phyloP scores from a whole-genome alignment of 306 rosid species.

The barrel medic (Medicago truncatula) region MtrunA17r5.0-ANR NC_053049.1:36193501-36194000 shows the following conservation, averaged over 20 bases:
- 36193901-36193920: constrained; percentile 75
- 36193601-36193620: constrained; percentile 96
- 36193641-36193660: constrained; percentile 53
- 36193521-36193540: constrained; percentile 93
- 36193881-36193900: constrained; percentile 53
- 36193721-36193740: constrained; percentile 87
- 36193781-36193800: constrained; percentile 77
- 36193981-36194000: constrained; percentile 66
- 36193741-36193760: constrained; percentile 85
- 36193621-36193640: constrained; percentile 85
- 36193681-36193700: constrained; percentile 92
- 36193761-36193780: constrained; percentile 76
- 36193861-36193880: constrained; percentile 71
- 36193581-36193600: constrained; percentile 97
- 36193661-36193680: constrained; percentile 71
- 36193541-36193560: constrained; percentile 84
- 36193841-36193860: constrained; percentile 77
- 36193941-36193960: constrained; percentile 65
- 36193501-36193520: constrained; percentile 87
- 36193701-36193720: constrained; percentile 86
- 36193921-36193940: constrained; percentile 83
- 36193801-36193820: constrained; percentile 68
- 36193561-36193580: constrained; percentile 67
- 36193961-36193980: constrained; percentile 83
- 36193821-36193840: constrained; percentile 78